Base-by-base conservation (phyloP, 345 rosid genomes). In the Conringia planisiliqua region DNA sequence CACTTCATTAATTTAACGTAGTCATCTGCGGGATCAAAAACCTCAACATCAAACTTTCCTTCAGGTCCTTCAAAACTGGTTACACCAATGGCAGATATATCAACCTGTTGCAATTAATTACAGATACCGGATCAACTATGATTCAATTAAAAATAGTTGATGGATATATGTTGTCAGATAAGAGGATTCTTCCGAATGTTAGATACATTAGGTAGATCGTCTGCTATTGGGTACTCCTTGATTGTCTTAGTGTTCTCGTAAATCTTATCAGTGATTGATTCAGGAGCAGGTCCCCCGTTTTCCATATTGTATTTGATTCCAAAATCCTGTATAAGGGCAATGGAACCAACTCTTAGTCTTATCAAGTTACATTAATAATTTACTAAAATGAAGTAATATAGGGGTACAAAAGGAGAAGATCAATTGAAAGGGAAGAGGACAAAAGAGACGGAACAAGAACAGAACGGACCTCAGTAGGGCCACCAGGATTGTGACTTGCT, bases 301-400 rank as follows among this genome's bases (percentile, higher is more conserved):
- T 86, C 99, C 99, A 96, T 96, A 84, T 96, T 96, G 84, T 96
- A 96, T 84, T 96, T 96, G 83, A 92, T 92, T 70, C 98, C 99
- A 85, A 96, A 96, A 82, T 96, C 98, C 99, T 92, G 86, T 27
- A 65, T 10, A 62, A 44, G 6, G 11, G 33, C 16, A 13, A 65
- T 22, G 27, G 36, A 57, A 58, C 18, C 24, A 46, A 57, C 30
- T 56, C 44, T 76, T 70, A 61, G 68, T 60, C 62, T 26, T 13
- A 14, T 67, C 29, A 24, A 66, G 24, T 40, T 48, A 18, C 5
- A 30, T 40, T 50, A 20, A 67, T 11, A 13, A 39, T 59, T 48
- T 39, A 50, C 56, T 51, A 61, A 7, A 13, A 38, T 32, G 17
- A 60, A 44, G 43, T 47, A 54, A 52, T 24, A 64, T 8, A 16